Base-by-base conservation (phyloP, 148 eudicot genomes). In the Silene latifolia region DNA sequence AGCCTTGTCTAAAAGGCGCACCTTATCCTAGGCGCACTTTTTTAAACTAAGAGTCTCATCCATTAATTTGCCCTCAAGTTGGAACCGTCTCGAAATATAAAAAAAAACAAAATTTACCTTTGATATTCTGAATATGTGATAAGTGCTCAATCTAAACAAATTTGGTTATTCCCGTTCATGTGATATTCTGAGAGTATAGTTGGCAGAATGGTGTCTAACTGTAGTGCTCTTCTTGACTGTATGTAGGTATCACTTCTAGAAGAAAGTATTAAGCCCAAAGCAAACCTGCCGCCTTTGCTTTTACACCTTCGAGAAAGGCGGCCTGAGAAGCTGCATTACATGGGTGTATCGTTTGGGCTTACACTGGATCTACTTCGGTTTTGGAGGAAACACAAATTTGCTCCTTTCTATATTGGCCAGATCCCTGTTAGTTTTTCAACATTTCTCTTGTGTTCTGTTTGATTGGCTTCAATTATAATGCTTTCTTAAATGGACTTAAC, bases 311-410 rank as follows among this genome's bases (percentile, higher is more conserved):
- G 87, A 69, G 97, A 95, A 78, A 84, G 98, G 57, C 84, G 84
- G n/a, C 90, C 97, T 51, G 99, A 95, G 79, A 92, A 85, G 83
- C 90, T 95, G 56, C 96, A 92, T 78, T 95, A 92, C 63, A 17
- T 95, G 39, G 99, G 94, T 80, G 99, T 95, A 47, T 95, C 99
- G 18, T 95, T 90, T 85, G 99, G 99, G 77, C 99, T 95, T 68
- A 95, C 99, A 13, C 81, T 83, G 75, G 97, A 95, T 75, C 92
- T 95, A 18, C 89, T 95, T 78, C 90, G 92, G 54, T 95, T 95
- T 74, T 95, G 99, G 99, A 90, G 87, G 82, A 90, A 78, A 71
- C 97, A 86, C 73, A 88, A 90, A 73, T 95, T 95, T 79, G 91
- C 86, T 82, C 99, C 99, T n/a, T 95, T 95, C 80, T 95, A 88